Evolutionary conservation across 2,329 filamentous ascomycete species (phyloP).

Genomic region (Calonectria pseudoreteaudii): DNA sequence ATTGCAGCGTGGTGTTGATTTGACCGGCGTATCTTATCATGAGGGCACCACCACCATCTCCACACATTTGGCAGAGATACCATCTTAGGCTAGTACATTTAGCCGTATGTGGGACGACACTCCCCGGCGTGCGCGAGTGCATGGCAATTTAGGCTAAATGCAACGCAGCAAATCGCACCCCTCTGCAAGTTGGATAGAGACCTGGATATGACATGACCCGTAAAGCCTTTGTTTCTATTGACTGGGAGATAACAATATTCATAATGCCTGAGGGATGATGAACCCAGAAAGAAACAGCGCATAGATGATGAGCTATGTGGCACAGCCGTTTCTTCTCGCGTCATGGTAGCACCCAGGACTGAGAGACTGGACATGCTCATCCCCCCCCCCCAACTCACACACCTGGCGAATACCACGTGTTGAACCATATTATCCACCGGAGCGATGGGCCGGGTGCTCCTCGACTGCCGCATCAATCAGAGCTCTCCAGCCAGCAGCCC

Average conservation of each 20-base stretch:
- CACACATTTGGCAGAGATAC: slow-evolving; percentile 4
- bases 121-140: slow-evolving; percentile 25
- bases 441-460: not conserved
- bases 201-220: not conserved
- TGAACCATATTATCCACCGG: slow-evolving; percentile 10
- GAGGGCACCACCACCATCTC: not conserved
- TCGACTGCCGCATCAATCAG: slow-evolving; percentile 43
- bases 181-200: not conserved
- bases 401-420: slow-evolving; percentile 12
- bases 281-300: not conserved
- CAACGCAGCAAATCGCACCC: not conserved
- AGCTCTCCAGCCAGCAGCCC: slow-evolving; percentile 9
- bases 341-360: slow-evolving; percentile 17
- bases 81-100: slow-evolving; percentile 34
- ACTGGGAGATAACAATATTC: not conserved
- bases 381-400: slow-evolving; percentile 24
- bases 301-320: not conserved
- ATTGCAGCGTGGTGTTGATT: slow-evolving; percentile 11
- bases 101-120: slow-evolving; percentile 40
- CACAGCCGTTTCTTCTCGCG: not conserved
- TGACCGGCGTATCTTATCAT: not conserved
- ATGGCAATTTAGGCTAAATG: slow-evolving; percentile 41
- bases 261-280: not conserved
- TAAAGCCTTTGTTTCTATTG: not conserved
- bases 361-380: slow-evolving; percentile 20